A percentile compares a stretch with the other conserved stretches of the same genome.
Conservation (phyloP, 1,139 yeast genomes). For the Scheffersomyces parashehatae region DNA sequence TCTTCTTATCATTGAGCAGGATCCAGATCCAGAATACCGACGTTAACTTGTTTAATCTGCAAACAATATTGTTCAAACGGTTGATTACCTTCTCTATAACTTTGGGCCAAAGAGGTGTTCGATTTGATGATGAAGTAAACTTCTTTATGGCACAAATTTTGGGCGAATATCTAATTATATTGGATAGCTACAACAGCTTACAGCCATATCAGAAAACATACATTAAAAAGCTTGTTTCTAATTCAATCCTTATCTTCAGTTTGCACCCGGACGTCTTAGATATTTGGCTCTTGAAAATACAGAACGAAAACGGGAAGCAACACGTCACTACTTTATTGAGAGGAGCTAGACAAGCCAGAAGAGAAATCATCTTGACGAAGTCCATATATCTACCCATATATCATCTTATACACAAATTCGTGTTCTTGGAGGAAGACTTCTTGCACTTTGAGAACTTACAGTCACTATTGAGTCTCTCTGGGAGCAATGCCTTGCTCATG, state of each 20-base stretch:
- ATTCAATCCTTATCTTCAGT: slow-evolving; percentile 1
- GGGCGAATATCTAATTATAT: slow-evolving; percentile 2
- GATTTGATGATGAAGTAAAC: no score
- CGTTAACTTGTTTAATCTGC: slow-evolving; percentile 5
- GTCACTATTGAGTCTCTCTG: no score
- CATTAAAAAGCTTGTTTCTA: slow-evolving; percentile 3
- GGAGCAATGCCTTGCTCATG: no score
- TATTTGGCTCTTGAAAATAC: not conserved
- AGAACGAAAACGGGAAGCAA: no score
- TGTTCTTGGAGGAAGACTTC: no score
- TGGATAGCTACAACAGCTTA: not conserved
- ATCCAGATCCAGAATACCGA: slow-evolving; percentile 1
- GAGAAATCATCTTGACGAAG: no score
- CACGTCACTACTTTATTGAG: no score
- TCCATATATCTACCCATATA: no score
- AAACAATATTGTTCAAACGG: slow-evolving; percentile 4
- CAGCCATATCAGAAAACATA: slow-evolving; percentile 2
- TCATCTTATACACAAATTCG: no score
- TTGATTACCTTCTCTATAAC: slow-evolving; percentile 2
- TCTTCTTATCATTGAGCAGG: no score
- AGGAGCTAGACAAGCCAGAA: no score
- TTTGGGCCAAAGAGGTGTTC: not conserved
- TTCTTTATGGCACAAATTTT: not conserved
- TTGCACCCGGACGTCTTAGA: slow-evolving; percentile 2
- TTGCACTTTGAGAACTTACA: no score